Evolutionary conservation across 768 basidiomycete genomes (phyloP), one percentile per base, ranked within the genome.

Genomic region (Phaffia australis): DNA sequence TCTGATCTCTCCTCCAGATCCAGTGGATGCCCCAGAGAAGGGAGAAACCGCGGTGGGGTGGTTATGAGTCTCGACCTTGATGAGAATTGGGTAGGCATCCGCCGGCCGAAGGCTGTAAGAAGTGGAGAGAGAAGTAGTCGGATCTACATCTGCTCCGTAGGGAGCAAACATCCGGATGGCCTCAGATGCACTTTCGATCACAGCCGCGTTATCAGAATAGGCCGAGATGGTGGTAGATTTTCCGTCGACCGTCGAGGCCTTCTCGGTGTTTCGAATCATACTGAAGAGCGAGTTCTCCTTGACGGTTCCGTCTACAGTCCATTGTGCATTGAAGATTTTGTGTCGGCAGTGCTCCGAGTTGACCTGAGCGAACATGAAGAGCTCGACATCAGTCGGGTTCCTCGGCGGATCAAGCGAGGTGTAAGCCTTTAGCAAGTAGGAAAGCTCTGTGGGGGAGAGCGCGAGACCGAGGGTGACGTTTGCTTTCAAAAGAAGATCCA

Each of bases 341-440:
- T 99, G 95, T 46, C 95, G 83, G 76, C 95, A 99, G 74, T 98
- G 95, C 76, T 99, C 95, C n/a, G 93, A 97, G 79, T 99, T 99
- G 75, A 99, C 94, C 74, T 99, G 95, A 3, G 95, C 94, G 76
- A 98, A 99, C 95, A 98, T 99, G 83, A 99, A 99, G 9, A 99
- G 81, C 75, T 99, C 95, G 3, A 94, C 93, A 74, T 98, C 95
- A 49, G 89, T 95, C 9, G 94, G 95, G 74, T 90, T 86, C 47
- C 93, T 84, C 1, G 70, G 65, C 19, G 65, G 65, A 50, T 60
- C 56, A 11, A 70, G 35, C n/a, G 86, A 80, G 30, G 88, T 81
- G 76, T 91, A 99, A 15, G 88, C 91, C 62, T 87, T 81, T 70
- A 95, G 82, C 70, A 98, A 84, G 77, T 97, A 99, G 72, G 86